These are phyloP conservation scores for Aspergillus pseudoglaucus DNA, from an alignment of 2,329 filamentous ascomycete species.

Conservation along the genomic window DNA sequence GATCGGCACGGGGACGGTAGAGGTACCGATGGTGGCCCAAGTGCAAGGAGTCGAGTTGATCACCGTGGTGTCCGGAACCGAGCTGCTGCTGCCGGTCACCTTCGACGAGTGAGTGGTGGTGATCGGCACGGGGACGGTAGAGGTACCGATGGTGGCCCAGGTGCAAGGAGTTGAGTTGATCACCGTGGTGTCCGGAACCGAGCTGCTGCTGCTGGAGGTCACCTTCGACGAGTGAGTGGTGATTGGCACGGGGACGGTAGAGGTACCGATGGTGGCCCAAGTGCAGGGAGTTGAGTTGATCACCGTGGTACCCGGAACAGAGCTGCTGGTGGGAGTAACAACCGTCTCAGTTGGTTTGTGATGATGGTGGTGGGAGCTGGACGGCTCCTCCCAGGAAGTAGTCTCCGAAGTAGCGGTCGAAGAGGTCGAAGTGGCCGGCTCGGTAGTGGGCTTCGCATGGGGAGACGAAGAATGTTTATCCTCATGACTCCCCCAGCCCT, in stretches of 20 bases:
- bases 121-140: background rate
- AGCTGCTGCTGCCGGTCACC: background rate
- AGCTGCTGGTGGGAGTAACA: conserved; percentile 1
- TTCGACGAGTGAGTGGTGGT: too few relatives aligned
- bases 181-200: background rate
- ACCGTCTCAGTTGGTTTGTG: background rate
- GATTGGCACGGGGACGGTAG: background rate
- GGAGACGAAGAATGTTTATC: background rate
- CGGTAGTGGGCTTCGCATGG: conserved; percentile 3
- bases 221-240: background rate
- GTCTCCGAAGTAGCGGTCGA: background rate
- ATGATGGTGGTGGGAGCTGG: conserved; percentile 5
- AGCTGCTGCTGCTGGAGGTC: background rate
- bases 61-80: background rate
- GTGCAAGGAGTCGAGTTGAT: background rate
- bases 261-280: conserved; percentile 1
- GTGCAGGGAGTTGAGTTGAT: background rate
- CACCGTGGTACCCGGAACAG: background rate
- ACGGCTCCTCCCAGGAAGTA: conserved; percentile 1
- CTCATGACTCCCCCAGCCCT: conserved; percentile 2
- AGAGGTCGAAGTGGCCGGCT: conserved; percentile 1
- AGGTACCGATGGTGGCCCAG: conserved; percentile 1
- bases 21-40: conserved; percentile 1
- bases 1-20: background rate
- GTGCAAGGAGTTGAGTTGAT: background rate